Base-by-base conservation (phyloP, 2,329 filamentous ascomycete genomes). In the Pyricularia pennisetigena region DNA sequence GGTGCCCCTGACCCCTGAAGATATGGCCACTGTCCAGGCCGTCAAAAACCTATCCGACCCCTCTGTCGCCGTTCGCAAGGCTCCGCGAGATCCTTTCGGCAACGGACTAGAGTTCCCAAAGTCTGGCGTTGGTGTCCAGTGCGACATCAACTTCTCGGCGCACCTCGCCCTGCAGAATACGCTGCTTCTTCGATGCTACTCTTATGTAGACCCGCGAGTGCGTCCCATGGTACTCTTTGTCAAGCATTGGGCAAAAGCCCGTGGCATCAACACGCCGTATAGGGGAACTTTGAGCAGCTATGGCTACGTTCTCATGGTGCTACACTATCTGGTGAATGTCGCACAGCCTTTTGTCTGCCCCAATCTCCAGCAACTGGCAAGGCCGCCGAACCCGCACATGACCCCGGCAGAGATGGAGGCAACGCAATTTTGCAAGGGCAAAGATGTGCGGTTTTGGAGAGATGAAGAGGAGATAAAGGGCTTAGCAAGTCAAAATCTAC, bases 81-180 rank as follows among this genome's bases (percentile, higher is more conserved):
- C 85, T 70, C 80, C 84, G 5, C 81, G 81, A 69, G 83, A 88
- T 71, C 81, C 80, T 32, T 86, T 85, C 74, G 80, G 79, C 69
- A 85, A 89, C 72, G 81, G 81, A 28, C 84, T 96, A 2, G 92
- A 95, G 76, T 94, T 94, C 69, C 91, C 91, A 6, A 92, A 92
- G 74, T 81, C 82, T 9, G 89, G 89, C 4, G 86, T 90, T 30
- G 93, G 93, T n/a, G 91, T 94, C 16, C 91, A 94, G 75, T 95
- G 92, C 75, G 93, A 97, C 75, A 92, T 97, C 82, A 97, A 97
- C 77, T 97, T 97, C 75, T 90, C 90, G 1, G 93, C 93, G 23
- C 88, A 91, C 63, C 85, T 97, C 3, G 93, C 90, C 1, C 82
- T 97, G 3, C 90, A 95, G 71, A 97, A 97, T 76, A 96, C 93